Evolutionary conservation across 352 stramenopile species (phyloP).

Genomic region (Salisapilia sapeloensis): DNA sequence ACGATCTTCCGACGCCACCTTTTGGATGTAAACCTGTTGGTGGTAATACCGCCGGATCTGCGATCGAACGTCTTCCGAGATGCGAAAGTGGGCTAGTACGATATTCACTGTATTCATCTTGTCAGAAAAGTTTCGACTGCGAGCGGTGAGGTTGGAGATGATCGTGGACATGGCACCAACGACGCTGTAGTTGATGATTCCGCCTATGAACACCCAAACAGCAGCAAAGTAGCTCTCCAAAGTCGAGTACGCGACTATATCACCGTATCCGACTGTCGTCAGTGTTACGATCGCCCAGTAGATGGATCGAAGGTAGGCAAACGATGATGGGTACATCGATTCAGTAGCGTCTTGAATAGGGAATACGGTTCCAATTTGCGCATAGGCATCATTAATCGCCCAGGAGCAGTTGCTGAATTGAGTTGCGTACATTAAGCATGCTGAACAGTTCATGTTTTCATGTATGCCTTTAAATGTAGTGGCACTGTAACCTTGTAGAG

Average conservation of each 20-base stretch:
- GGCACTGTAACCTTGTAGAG: constrained; percentile 10
- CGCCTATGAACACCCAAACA: constrained; percentile 43
- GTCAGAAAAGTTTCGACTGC: constrained; percentile 37
- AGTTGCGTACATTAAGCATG: constrained; percentile 1
- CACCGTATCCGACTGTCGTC: constrained; percentile 58
- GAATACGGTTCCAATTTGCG: constrained; percentile 32
- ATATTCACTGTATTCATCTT: constrained; percentile 54
- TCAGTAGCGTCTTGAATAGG: constrained; percentile 1
- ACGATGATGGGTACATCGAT: constrained; percentile 22
- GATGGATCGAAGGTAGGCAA: constrained; percentile 50
- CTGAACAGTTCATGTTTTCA: too few relatives aligned
- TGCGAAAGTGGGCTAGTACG: constrained; percentile 34
- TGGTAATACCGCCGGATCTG: constrained; percentile 64
- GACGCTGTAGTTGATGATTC: constrained; percentile 65
- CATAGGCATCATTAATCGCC: constrained; percentile 49
- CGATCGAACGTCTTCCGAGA: constrained; percentile 31
- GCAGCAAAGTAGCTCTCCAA: constrained; percentile 47
- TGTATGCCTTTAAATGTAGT: too few relatives aligned
- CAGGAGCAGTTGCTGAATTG: constrained; percentile 41
- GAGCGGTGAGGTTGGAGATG: constrained; percentile 48
- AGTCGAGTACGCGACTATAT: constrained; percentile 61
- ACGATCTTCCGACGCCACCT: constrained; percentile 44
- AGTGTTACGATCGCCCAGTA: constrained; percentile 63
- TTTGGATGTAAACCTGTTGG: constrained; percentile 56
- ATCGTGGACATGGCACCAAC: constrained; percentile 64